These are phyloP conservation scores for Penicillium nordicum DNA, from an alignment of 2,329 filamentous ascomycete genomes.

Conservation along the genomic window DNA sequence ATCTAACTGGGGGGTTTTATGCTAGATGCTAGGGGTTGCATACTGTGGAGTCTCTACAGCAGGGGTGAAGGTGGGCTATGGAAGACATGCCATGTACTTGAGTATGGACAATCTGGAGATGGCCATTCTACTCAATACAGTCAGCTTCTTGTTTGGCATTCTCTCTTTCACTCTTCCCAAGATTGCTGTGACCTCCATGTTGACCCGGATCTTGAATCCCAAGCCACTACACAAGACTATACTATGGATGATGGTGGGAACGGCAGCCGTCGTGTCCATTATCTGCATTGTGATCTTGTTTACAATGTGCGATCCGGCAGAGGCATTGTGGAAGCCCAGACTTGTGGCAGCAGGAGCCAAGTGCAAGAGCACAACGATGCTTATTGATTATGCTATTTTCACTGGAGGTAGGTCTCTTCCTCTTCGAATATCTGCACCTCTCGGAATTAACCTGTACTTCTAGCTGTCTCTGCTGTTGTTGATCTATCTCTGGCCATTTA, in stretches of 20 bases:
- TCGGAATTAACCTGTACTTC: not conserved
- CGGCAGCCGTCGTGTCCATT: conserved; percentile 31
- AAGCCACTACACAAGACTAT: conserved; percentile 11
- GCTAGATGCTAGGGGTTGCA: conserved; percentile 34
- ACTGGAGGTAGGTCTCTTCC: conserved; percentile 35
- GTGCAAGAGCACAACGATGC: conserved; percentile 36
- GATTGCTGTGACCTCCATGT: conserved; percentile 27
- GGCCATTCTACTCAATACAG: conserved; percentile 25
- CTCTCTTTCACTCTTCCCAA: conserved; percentile 31
- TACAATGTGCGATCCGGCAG: conserved; percentile 42
- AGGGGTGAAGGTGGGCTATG: conserved; percentile 40
- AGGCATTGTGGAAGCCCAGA: conserved; percentile 40
- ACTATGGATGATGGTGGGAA: conserved; percentile 29
- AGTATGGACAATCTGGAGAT: conserved; percentile 25
- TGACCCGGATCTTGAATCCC: conserved; percentile 30
- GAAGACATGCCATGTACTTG: conserved; percentile 39
- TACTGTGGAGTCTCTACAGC: conserved; percentile 36
- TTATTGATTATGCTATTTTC: conserved; percentile 43
- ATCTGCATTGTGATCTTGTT: conserved; percentile 43
- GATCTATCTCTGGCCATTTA: conserved; percentile 37
- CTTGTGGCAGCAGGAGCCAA: conserved; percentile 28
- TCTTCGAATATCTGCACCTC: not conserved
- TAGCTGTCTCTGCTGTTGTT: conserved; percentile 30
- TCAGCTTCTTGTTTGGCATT: conserved; percentile 30
- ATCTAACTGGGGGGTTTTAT: not conserved